phyloP scores from a whole-genome alignment of 768 basidiomycete species.

The Dacryopinax primogenitus region DNA sequence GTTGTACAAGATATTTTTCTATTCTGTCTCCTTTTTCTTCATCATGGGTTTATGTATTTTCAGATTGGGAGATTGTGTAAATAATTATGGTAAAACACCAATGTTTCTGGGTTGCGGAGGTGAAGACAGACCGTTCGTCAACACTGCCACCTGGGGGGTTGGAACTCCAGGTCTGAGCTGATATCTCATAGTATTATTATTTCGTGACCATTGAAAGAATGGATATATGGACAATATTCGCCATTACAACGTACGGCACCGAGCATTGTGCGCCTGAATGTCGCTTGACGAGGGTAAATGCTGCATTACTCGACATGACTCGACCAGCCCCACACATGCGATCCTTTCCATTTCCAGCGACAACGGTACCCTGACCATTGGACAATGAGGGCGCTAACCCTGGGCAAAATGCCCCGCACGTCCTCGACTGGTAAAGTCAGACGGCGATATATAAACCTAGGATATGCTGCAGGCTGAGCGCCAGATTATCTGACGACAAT shows the following conservation, averaged over 20 bases:
- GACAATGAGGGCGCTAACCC: background rate
- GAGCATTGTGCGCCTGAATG: no score
- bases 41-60: no score
- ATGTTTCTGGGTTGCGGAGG: no score
- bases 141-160: no score
- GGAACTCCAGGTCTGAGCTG: background rate
- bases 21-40: no score
- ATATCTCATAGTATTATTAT: background rate
- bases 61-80: no score
- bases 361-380: background rate
- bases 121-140: no score
- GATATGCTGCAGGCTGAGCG: background rate
- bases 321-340: background rate
- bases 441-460: background rate
- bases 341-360: background rate
- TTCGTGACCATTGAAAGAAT: background rate
- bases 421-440: background rate
- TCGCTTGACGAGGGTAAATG: no score
- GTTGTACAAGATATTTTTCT: no score
- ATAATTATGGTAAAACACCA: no score
- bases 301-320: conserved; percentile 3
- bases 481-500: background rate
- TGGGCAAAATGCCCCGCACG: background rate
- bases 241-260: no score
- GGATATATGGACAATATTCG: no score